A percentile compares a stretch with the other conserved stretches of the same genome.
Conservation (phyloP, 2,329 filamentous ascomycete species). For the Dactylellina leptospora region DNA sequence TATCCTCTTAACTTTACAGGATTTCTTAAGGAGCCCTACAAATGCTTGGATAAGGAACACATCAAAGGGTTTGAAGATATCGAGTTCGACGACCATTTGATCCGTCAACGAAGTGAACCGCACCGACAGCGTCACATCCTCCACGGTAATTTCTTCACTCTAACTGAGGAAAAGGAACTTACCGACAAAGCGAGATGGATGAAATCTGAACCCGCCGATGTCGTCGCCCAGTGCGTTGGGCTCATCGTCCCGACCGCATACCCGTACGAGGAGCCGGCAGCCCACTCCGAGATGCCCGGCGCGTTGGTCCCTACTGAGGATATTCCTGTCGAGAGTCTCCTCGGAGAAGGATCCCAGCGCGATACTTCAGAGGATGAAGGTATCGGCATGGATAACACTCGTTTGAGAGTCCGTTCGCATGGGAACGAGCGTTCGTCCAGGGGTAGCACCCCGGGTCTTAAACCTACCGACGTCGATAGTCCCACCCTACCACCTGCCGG, state of each 20-base stretch:
- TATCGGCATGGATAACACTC: conserved; percentile 50
- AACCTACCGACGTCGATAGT: conserved; percentile 64
- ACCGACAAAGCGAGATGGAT: conserved; percentile 79
- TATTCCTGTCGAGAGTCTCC: conserved; percentile 58
- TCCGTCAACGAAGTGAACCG: conserved; percentile 76
- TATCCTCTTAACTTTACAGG: conserved; percentile 88
- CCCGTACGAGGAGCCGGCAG: conserved; percentile 27
- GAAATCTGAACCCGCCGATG: conserved; percentile 79
- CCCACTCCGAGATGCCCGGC: conserved; percentile 61
- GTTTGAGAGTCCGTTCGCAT: conserved; percentile 18
- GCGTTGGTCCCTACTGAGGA: conserved; percentile 59
- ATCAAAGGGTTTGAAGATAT: conserved; percentile 76
- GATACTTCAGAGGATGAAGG: conserved; percentile 54
- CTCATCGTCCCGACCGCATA: conserved; percentile 63
- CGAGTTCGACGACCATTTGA: conserved; percentile 79
- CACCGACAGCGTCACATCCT: conserved; percentile 77
- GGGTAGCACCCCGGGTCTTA: conserved; percentile 41
- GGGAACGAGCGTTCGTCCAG: conserved; percentile 29
- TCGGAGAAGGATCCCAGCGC: conserved; percentile 54
- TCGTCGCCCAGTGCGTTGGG: conserved; percentile 80
- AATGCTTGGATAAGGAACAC: conserved; percentile 77
- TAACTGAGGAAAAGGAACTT: conserved; percentile 81
- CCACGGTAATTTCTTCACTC: conserved; percentile 83
- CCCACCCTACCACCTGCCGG: conserved; percentile 69
- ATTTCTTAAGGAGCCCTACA: conserved; percentile 82